Evolutionary conservation across 352 stramenopile species (phyloP).

Genomic region (Thraustochytrium sp.): DNA sequence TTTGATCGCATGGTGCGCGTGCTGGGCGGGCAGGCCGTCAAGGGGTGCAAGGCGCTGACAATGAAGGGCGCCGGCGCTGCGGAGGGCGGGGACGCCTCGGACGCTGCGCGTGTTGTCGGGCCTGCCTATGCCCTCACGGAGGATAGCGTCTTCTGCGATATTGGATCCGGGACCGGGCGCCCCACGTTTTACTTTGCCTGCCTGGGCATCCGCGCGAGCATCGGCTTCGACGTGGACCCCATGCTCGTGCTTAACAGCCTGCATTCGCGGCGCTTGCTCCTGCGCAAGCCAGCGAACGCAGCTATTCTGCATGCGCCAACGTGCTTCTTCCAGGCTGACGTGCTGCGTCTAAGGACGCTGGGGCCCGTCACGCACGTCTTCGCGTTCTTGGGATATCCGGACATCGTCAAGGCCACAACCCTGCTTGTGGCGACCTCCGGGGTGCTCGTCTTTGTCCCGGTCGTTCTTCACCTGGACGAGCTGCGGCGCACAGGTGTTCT

Average conservation of each 20-base stretch:
- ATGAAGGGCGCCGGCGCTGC: neutral
- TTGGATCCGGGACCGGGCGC: slow-evolving; percentile 10
- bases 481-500: neutral
- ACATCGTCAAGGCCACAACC: neutral
- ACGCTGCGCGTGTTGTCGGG: no score
- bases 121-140: neutral
- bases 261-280: neutral
- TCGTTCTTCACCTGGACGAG: slow-evolving; percentile 4
- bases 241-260: slow-evolving; percentile 30
- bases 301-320: neutral
- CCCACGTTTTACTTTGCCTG: slow-evolving; percentile 4
- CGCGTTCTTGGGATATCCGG: slow-evolving; percentile 23
- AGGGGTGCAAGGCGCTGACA: neutral
- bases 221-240: slow-evolving; percentile 33
- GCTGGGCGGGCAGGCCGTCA: neutral
- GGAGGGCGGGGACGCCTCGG: neutral
- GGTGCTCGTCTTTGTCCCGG: neutral
- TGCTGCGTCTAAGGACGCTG: neutral
- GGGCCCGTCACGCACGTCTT: slow-evolving; percentile 9
- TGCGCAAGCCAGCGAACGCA: neutral
- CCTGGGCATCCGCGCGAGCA: slow-evolving; percentile 2
- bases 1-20: neutral
- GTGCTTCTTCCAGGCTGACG: slow-evolving; percentile 1
- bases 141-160: slow-evolving; percentile 23
- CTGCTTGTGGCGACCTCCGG: neutral